Base-by-base conservation (phyloP, 345 rosid genomes). In the Viola odorata region DNA sequence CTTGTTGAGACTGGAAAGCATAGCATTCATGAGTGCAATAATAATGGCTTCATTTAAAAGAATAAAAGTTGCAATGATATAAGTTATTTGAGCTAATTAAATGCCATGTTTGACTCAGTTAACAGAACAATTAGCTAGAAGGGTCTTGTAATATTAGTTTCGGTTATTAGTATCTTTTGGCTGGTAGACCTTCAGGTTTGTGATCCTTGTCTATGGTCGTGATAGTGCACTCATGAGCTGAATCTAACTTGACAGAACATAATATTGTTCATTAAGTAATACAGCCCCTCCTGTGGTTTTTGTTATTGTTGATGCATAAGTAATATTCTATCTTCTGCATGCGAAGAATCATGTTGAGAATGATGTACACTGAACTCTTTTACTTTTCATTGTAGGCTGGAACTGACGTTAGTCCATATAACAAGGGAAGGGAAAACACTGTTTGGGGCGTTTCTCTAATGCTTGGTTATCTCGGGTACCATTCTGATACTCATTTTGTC, bases 391-490 rank as follows among this genome's bases (percentile, higher is more conserved):
- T 57, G 4, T 59, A 94, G 99, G 95, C 85, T 23, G 99, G 95
- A 64, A 61, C 77, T 62, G 96, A 90, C 60, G 65, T 88, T 47
- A 94, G 81, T 70, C 96, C 96, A 49, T 86, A 86, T 74, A 86
- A 75, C 61, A 83, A 76, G 69, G 95, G 97, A 69, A 83, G 99
- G 69, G 97, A 94, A 67, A 94, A 84, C 68, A 94, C 99, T 45
- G 86, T 82, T 6, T 87, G 97, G 97, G 99, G 99, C 45, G 86
- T 83, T 63, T 83, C 85, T 52, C 76, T 94, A 67, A 94, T 94
- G 97, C 74, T 75, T 54, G 91, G 96, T 72, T 94, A 94, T 83
- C 95, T 94, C 37, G 96, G 97, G 99, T 94, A 86, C 53, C 45
- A 53, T 47, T 71, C 65, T 50, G 42, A 57, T 63, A 62, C 50